Percentiles rank a stretch among this genome's conserved stretches.
These are phyloP conservation scores for Fusarium xyrophilum DNA, from an alignment of 2,329 filamentous ascomycete species.

Conservation along the genomic window DNA sequence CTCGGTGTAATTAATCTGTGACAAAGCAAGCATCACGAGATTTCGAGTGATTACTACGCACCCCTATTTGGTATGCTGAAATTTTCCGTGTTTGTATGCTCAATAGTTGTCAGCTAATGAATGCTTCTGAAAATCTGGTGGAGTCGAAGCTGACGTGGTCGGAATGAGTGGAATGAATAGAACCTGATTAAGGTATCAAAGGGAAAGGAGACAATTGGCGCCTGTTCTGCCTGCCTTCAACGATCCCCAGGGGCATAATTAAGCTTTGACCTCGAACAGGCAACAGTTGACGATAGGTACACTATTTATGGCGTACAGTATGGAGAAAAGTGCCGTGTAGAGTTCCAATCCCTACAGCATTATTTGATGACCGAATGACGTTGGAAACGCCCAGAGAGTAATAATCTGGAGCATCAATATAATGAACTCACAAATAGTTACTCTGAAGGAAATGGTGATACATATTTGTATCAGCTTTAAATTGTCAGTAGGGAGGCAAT, in stretches of 20 bases:
- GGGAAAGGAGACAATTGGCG: neutral
- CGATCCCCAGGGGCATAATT: neutral
- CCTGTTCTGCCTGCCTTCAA: too few relatives aligned
- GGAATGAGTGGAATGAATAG: neutral
- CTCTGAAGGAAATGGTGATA: neutral
- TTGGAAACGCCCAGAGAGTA: too few relatives aligned
- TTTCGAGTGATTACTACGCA: neutral
- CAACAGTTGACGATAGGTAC: neutral
- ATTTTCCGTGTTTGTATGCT: neutral
- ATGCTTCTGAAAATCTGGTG: neutral
- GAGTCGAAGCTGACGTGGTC: neutral
- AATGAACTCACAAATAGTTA: neutral
- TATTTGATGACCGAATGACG: neutral
- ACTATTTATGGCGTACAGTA: neutral
- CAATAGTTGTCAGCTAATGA: neutral
- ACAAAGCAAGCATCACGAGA: neutral
- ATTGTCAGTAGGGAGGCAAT: neutral
- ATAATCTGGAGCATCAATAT: neutral
- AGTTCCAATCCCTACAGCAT: neutral
- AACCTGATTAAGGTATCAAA: neutral
- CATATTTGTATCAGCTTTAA: neutral
- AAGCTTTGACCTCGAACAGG: neutral
- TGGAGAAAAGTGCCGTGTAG: neutral
- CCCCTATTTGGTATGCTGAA: neutral
- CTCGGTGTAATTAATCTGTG: neutral